Base-by-base conservation (phyloP, 179 eudicot genomes). In the Patellifolia procumbens region DNA sequence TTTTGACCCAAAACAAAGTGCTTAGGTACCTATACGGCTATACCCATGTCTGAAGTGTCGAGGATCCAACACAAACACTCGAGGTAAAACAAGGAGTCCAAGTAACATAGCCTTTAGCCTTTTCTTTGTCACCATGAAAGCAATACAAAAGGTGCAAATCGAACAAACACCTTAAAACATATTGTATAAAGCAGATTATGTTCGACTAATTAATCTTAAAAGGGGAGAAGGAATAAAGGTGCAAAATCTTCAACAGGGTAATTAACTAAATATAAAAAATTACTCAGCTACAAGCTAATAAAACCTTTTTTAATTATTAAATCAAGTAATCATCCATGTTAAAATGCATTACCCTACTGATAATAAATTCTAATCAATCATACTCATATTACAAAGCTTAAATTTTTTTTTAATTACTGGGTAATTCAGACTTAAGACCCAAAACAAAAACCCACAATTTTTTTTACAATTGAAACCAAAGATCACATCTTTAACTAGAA, bases 101-200 rank as follows among this genome's bases (percentile, higher is more conserved):
- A n/a, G n/a, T n/a, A n/a, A n/a, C 42, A n/a, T 17, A 29, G 51
- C 70, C 16, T 75, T 75, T 51, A 43, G 32, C 72, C 73, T 42
- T 32, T 12, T 53, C 29, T 35, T 63, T 63, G 37, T 29, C 52
- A 43, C 68, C 68, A 51, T 31, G 65, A 76, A 64, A 75, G 78
- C 79, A 70, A 39, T 74, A 55, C 34, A 22, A 70, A 79, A 73
- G 51, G 74, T 31, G 34, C 45, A 43, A 22, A 48, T 55, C 19
- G 49, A 75, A 68, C 78, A 80, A 37, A 80, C 74, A 75, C 24
- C 67, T 31, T 73, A 78, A 64, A 55, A n/a, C 59, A 53, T 29
- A 75, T 62, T 52, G 26, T 52, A 42, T 76, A 80, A 76, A 80
- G 83, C 73, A 72, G 69, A 64, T 76, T 70, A 65, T 46, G 12